Base-by-base conservation (phyloP, 2,329 filamentous ascomycete genomes). In the Periconia macrospinosa region DNA sequence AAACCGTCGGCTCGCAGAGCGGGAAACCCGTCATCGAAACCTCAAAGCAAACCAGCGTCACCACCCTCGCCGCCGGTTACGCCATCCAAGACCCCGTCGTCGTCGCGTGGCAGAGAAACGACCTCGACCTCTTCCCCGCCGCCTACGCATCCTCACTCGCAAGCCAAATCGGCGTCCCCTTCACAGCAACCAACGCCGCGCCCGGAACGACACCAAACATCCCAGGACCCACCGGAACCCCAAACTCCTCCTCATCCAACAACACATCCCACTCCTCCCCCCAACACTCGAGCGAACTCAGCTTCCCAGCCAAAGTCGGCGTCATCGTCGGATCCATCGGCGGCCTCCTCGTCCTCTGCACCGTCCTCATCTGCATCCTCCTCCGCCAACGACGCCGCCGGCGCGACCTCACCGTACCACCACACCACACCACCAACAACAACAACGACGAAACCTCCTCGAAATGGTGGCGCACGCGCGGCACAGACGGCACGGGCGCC, bases 41-140 rank as follows among this genome's bases (percentile, higher is more conserved):
- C 15, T 37, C 33, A 5, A 37, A 13, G 5, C 33, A 37, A 37
- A 37, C 33, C 33, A 37, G 33, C 33, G 33, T 37, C 33, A 37
- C 33, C 11, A n/a, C 11, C 11, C 33, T 37, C 33, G 33, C 33
- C 11, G 33, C 6, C 33, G 33, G 33, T 10, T 37, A 37, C 2
- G 56, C 56, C 14, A 27, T 58, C n/a, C 53, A 53, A 9, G 50
- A 53, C 20, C 56, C 56, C 2, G 45, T 55, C 1, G 37, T 55
- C 9, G 50, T 58, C 13, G 56, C 43, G 11, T 58, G 56, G 56
- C 30, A 55, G 35, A 7, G 15, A 1, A 20, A 55, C 3, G 56
- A 58, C 23, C 19, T 58, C 8, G 6, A 8, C 3, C 17, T 19
- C 2, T 58, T 58, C 30, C 56, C 56, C 3, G 15, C 33, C 2